Evolutionary conservation across 192 early-diverging fungal species (phyloP).

Genomic region (Jimgerdemannia lactiflua): DNA sequence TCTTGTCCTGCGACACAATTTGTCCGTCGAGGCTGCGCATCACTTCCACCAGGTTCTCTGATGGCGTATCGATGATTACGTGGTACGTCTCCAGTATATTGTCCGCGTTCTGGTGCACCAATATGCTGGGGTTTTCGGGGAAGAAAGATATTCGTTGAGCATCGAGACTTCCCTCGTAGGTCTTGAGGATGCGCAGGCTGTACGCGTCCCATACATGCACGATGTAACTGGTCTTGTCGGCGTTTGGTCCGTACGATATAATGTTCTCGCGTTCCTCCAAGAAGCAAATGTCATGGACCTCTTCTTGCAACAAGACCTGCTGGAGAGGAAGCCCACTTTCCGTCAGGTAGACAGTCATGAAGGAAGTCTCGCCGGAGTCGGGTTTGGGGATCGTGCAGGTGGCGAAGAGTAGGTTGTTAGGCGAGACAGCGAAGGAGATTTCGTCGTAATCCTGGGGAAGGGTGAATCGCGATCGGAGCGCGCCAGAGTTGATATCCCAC

Average conservation of each 20-base stretch:
- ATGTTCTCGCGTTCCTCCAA: background rate
- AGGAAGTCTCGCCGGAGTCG: background rate
- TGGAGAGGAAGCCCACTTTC: background rate
- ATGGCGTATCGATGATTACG: background rate
- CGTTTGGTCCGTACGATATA: background rate
- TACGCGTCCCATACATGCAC: background rate
- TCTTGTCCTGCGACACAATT: background rate
- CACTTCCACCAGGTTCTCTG: background rate
- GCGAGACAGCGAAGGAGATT: background rate
- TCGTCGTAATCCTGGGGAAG: background rate
- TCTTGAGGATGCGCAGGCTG: background rate
- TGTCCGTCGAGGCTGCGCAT: background rate
- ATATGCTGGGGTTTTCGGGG: background rate
- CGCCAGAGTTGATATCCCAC: background rate
- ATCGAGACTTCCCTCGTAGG: background rate
- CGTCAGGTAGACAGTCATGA: background rate
- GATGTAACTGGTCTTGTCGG: background rate
- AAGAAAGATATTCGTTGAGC: background rate
- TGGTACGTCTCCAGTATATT: background rate
- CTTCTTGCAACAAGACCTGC: background rate
- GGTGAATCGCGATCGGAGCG: background rate
- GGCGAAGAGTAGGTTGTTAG: background rate
- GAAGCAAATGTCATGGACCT: background rate
- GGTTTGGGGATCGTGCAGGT: background rate
- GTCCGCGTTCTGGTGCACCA: background rate